These are phyloP conservation scores for Fusarium sp. DNA, from an alignment of 2,329 filamentous ascomycete species.

Conservation along the genomic window DNA sequence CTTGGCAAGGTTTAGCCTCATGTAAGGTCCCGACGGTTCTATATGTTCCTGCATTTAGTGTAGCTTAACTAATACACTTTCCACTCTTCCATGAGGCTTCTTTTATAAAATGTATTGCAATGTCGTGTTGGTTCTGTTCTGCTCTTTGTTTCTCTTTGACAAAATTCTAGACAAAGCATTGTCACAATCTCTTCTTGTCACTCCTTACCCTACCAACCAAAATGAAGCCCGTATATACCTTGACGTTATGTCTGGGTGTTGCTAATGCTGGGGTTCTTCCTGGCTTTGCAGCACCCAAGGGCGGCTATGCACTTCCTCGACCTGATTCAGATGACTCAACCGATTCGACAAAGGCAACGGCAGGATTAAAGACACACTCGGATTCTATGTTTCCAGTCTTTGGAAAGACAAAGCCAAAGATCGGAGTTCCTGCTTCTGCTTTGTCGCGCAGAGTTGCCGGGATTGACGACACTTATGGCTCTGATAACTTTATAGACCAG, in stretches of 20 bases:
- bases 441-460: neutral
- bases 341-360: neutral
- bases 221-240: slow-evolving; percentile 15
- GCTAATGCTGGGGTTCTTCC: slow-evolving; percentile 1
- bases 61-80: neutral
- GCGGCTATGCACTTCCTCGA: neutral
- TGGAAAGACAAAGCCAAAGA: neutral
- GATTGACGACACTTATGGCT: neutral
- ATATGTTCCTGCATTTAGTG: slow-evolving; percentile 18
- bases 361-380: neutral
- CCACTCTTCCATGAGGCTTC: neutral
- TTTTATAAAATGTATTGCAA: slow-evolving; percentile 18
- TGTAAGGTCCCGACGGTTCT: slow-evolving; percentile 12
- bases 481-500: neutral
- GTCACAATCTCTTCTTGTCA: neutral
- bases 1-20: slow-evolving; percentile 2
- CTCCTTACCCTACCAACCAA: neutral
- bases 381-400: neutral
- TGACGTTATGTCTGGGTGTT: slow-evolving; percentile 12
- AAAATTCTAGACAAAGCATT: neutral
- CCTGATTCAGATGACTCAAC: neutral
- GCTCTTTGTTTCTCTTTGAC: neutral
- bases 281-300: neutral
- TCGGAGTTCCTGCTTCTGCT: neutral
- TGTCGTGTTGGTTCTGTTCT: neutral